phyloP scores from a whole-genome alignment of 1,284 basidiomycete species.

The Pseudozyma thailandica region DNA sequence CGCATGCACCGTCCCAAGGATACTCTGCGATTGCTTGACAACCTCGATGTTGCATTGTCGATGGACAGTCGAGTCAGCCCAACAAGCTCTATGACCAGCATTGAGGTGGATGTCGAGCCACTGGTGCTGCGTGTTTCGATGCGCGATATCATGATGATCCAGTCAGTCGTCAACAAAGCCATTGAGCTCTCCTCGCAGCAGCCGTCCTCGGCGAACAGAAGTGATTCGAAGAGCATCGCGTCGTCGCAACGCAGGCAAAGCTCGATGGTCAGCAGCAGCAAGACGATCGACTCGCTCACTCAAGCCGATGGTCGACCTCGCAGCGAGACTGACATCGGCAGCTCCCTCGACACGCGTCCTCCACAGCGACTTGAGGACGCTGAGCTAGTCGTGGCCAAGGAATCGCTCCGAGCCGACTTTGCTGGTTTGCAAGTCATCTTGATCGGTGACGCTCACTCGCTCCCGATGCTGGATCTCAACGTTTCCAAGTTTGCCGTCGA shows the following conservation, averaged over 20 bases:
- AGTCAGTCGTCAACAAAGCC: constrained; percentile 87
- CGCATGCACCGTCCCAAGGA: constrained; percentile 85
- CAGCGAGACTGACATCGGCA: constrained; percentile 14
- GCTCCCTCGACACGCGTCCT: constrained; percentile 4
- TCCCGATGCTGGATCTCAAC: constrained; percentile 90
- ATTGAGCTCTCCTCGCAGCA: constrained; percentile 74
- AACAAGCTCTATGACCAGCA: constrained; percentile 81
- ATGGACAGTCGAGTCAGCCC: constrained; percentile 83
- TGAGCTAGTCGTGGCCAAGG: constrained; percentile 64
- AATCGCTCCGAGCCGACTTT: constrained; percentile 58
- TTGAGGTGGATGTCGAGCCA: constrained; percentile 81
- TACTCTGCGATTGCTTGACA: constrained; percentile 89
- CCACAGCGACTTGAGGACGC: constrained; percentile 46
- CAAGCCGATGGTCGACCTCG: constrained; percentile 7
- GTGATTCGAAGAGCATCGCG: constrained; percentile 40
- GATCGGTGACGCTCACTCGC: constrained; percentile 93
- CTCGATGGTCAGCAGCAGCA: constrained; percentile 36
- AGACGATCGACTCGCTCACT: constrained; percentile 44
- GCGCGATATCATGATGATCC: constrained; percentile 90
- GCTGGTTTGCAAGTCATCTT: constrained; percentile 88
- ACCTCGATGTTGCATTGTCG: constrained; percentile 87
- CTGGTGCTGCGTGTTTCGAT: constrained; percentile 92
- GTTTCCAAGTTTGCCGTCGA: constrained; percentile 85
- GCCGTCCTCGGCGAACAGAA: constrained; percentile 9
- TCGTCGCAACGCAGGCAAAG: constrained; percentile 41